These are phyloP conservation scores for Apocynum venetum DNA, from an alignment of 257 asterid genomes.

Conservation along the genomic window DNA sequence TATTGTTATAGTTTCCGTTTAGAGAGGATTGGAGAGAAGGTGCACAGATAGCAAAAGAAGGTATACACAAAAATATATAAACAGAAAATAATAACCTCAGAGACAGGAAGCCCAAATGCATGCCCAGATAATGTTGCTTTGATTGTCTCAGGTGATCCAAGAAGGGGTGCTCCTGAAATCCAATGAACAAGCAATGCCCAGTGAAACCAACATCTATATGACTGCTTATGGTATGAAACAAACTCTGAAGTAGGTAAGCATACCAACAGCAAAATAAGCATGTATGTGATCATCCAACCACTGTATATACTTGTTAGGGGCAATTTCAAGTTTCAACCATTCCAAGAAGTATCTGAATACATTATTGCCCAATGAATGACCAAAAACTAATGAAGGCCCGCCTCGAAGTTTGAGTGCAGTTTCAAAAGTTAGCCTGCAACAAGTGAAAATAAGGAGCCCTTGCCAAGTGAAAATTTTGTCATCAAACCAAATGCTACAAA, in stretches of 20 bases:
- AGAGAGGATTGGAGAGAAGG: not conserved
- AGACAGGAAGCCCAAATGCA: conserved; percentile 89
- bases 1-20: not conserved
- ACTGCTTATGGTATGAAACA: conserved; percentile 16
- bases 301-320: conserved; percentile 73
- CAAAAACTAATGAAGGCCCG: conserved; percentile 92
- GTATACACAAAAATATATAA: not conserved
- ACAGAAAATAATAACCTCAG: conserved; percentile 63
- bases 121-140: conserved; percentile 77
- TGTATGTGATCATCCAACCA: conserved; percentile 97
- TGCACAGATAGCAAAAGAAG: not conserved
- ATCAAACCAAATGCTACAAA: not conserved
- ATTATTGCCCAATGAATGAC: conserved; percentile 95
- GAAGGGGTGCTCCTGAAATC: conserved; percentile 87
- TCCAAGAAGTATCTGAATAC: conserved; percentile 98
- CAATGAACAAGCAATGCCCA: conserved; percentile 20
- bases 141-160: conserved; percentile 79
- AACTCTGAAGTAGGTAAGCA: conserved; percentile 29
- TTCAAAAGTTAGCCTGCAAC: conserved; percentile 91
- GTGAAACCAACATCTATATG: conserved; percentile 17
- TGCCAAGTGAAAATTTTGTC: conserved; percentile 3
- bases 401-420: conserved; percentile 96
- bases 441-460: conserved; percentile 24
- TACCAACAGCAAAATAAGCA: conserved; percentile 99
- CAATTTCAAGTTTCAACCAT: conserved; percentile 95